phyloP scores from a whole-genome alignment of 1,284 basidiomycete genomes.

The Papiliotrema flavescens region DNA sequence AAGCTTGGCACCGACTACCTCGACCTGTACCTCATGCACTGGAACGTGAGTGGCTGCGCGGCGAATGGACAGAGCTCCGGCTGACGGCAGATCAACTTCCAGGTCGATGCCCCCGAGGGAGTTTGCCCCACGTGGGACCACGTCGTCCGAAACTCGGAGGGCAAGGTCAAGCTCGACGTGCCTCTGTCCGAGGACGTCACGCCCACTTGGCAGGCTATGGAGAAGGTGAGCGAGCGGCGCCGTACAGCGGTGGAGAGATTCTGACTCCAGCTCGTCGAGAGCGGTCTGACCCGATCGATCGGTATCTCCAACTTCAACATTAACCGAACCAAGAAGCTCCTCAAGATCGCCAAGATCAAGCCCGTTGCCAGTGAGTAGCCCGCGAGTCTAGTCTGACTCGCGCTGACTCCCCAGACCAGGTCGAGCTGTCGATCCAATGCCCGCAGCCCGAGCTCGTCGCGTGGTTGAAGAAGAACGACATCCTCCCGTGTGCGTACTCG shows the following conservation, averaged over 20 bases:
- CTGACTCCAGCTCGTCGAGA: constrained; percentile 37
- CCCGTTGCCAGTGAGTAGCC: constrained; percentile 57
- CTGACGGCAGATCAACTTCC: constrained; percentile 35
- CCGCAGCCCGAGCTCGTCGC: constrained; percentile 75
- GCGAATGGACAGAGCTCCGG: constrained; percentile 6
- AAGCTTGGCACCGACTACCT: constrained; percentile 70
- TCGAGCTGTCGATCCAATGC: constrained; percentile 77
- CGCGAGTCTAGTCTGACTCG: not conserved
- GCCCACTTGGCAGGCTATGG: constrained; percentile 61
- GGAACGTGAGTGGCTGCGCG: constrained; percentile 57
- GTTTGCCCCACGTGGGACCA: constrained; percentile 25
- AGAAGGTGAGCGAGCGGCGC: constrained; percentile 47
- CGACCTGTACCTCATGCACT: constrained; percentile 81
- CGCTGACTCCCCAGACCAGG: constrained; percentile 51
- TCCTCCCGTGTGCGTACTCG: constrained; percentile 73
- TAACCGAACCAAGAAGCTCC: constrained; percentile 64
- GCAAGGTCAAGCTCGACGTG: constrained; percentile 55
- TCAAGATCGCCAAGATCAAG: constrained; percentile 54
- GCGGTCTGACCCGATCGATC: constrained; percentile 58
- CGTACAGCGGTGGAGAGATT: not conserved
- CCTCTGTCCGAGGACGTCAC: constrained; percentile 68
- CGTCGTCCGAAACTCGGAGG: constrained; percentile 44
- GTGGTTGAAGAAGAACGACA: constrained; percentile 57
- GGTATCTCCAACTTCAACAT: constrained; percentile 68
- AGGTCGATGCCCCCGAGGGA: constrained; percentile 40